phyloP scores from a whole-genome alignment of 176 grass and related monocot species.

The Avena eriantha region DNA sequence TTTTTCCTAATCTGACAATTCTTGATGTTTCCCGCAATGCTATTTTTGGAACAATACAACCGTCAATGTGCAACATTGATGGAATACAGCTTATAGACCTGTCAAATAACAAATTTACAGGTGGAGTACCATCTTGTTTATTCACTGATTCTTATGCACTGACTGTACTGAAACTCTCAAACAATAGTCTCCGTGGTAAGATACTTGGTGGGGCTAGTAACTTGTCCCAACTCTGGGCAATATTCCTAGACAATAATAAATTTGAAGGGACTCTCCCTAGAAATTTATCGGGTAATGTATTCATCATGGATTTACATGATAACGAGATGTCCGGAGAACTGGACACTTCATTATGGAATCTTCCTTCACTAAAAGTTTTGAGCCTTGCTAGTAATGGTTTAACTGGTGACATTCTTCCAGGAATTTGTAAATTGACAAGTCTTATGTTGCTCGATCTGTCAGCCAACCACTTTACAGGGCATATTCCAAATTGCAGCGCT shows the following conservation, averaged over 20 bases:
- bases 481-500: slow-evolving; percentile 5
- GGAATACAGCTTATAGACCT: neutral
- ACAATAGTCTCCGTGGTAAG: slow-evolving; percentile 22
- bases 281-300: neutral
- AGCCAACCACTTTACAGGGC: slow-evolving; percentile 20
- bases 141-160: neutral
- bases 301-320: neutral
- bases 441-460: slow-evolving; percentile 11
- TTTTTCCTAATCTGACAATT: neutral
- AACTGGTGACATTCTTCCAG: slow-evolving; percentile 26
- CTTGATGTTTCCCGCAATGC: slow-evolving; percentile 34
- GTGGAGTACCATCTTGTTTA: slow-evolving; percentile 16
- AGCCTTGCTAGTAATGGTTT: slow-evolving; percentile 23
- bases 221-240: neutral
- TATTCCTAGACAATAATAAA: neutral
- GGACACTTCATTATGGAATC: neutral
- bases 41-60: slow-evolving; percentile 37
- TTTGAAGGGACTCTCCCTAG: slow-evolving; percentile 9
- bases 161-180: neutral
- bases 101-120: slow-evolving; percentile 41
- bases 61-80: neutral
- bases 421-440: neutral
- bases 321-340: slow-evolving; percentile 16
- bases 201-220: neutral
- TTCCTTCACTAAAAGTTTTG: neutral